Evolutionary conservation across 2,329 filamentous ascomycete genomes (phyloP), one percentile per base, ranked within the genome.

Genomic region (Teratosphaeria gauchensis): DNA sequence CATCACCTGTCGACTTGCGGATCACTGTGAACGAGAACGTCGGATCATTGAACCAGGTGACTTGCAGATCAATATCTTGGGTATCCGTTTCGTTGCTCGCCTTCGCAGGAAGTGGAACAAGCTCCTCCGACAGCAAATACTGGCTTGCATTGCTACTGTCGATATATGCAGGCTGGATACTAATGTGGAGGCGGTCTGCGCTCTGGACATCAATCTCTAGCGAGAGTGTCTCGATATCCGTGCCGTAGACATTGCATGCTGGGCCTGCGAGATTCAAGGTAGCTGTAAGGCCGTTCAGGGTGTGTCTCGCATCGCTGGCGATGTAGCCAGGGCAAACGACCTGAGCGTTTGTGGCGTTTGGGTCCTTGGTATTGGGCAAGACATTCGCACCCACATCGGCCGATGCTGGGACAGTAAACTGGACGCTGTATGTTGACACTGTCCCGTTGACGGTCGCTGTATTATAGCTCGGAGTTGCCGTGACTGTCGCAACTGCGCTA

Each of bases 181-280:
- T 83, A 55, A 94, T 77, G 58, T 86, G 85, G 48, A 94, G 72
- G 1, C 88, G 80, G 64, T 89, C 82, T 86, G 65, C 58, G 14
- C 61, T 65, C 59, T 73, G 71, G 3, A 71, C 66, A 24, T 69
- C 82, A 12, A 94, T 85, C 2, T 83, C 80, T 33, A 95, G 75
- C 38, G 79, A 80, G 54, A 95, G 75, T 4, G 80, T 76, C 28
- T 85, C 78, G 31, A 95, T 76, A 68, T 95, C 90, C 7, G 80
- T 86, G 0, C 90, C 90, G 63, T 92, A 95, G 24, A 84, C 54
- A 71, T 92, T 88, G 76, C 90, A 85, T 14, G 81, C 69, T 24
- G 75, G 64, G 2, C 82, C 83, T 42, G 80, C 81, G 56, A 85
- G 69, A 0, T 66, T 74, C 64, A 85, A 66, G 4, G 73, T 76